phyloP scores from a whole-genome alignment of 495 filamentous ascomycete species.

The Diplogelasinospora grovesii region DNA sequence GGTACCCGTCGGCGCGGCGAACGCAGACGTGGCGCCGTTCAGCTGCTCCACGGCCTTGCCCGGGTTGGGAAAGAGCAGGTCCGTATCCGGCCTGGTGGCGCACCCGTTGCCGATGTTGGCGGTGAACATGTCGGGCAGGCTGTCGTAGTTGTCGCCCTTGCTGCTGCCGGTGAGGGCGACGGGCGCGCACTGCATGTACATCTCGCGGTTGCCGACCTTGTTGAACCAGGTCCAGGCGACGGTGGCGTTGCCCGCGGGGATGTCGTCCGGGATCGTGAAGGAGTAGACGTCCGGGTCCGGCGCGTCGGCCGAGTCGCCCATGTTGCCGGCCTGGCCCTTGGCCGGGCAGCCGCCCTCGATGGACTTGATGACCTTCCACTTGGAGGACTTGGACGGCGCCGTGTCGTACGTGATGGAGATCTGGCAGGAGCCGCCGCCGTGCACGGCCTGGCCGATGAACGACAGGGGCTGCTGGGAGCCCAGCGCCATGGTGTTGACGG shows the following conservation, averaged over 20 bases:
- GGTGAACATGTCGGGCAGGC: conserved; percentile 38
- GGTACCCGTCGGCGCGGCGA: no score
- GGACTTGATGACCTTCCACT: conserved; percentile 71
- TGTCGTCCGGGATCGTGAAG: conserved; percentile 49
- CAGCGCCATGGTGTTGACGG: neutral
- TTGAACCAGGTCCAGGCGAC: conserved; percentile 88
- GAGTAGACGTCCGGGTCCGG: conserved; percentile 32
- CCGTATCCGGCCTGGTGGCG: conserved; percentile 33
- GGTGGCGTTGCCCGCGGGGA: conserved; percentile 54
- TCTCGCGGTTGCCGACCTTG: conserved; percentile 66
- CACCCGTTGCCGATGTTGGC: conserved; percentile 43
- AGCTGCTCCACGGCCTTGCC: conserved; percentile 50
- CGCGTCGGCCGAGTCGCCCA: conserved; percentile 16
- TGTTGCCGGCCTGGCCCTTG: conserved; percentile 31
- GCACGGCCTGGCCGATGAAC: conserved; percentile 57
- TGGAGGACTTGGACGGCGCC: conserved; percentile 44
- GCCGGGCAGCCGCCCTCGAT: conserved; percentile 71
- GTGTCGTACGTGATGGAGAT: conserved; percentile 69
- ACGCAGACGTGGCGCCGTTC: no score
- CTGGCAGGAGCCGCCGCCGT: conserved; percentile 84
- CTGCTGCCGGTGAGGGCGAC: conserved; percentile 27
- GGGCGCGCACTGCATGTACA: conserved; percentile 90
- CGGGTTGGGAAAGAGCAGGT: conserved; percentile 57
- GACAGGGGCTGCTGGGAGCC: conserved; percentile 46
- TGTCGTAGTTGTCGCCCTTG: conserved; percentile 15